Base-by-base conservation (phyloP, 2,329 filamentous ascomycete species). In the Calonectria ilicicola region DNA sequence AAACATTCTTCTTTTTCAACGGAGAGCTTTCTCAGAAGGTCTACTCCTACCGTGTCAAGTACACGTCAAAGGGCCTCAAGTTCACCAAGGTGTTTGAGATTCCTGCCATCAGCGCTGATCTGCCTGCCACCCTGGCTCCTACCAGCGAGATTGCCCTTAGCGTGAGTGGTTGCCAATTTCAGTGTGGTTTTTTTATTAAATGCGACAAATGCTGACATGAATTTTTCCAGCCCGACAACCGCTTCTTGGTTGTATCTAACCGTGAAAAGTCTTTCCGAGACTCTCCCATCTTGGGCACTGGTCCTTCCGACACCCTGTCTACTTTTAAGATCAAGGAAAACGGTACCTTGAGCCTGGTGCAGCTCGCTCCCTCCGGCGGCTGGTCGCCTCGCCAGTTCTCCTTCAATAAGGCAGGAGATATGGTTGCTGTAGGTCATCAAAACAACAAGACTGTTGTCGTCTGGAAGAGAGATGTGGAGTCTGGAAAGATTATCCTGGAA, bases 1-100 rank as follows among this genome's bases (percentile, higher is more conserved):
- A 78, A 7, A 79, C 76, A 0, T 79, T 76, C 23, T 79, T 79
- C 35, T 77, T 77, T 26, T 79, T 79, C 21, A 74, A 79, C 0
- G 77, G 77, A 1, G 77, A 79, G 32, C 69, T 79, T 14, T 66
- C 70, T 19, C 77, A 79, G 29, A 79, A 79, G 64, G 72, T 79
- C 0, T 76, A 79, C 58, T 78, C 77, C 6, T 79, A 79, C 7
- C 68, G 72, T 1, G 77, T 79, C 12, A 72, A 70, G 29, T 79
- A 79, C 9, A 75, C 21, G 0, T 51, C 56, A 5, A 63, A 56
- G 0, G 68, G 77, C 0, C 44, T 79, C 5, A 35, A 67, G 0
- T 79, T 79, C 63, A 74, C 72, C 2, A 79, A 79, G 51, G 72
- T 77, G 0, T 79, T 78, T 44, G 75, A 77, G 46, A 75, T 76